Evolutionary conservation across 257 asterid species (phyloP), one percentile per base, ranked within the genome.

Genomic region (Galeopsis tetrahit): DNA sequence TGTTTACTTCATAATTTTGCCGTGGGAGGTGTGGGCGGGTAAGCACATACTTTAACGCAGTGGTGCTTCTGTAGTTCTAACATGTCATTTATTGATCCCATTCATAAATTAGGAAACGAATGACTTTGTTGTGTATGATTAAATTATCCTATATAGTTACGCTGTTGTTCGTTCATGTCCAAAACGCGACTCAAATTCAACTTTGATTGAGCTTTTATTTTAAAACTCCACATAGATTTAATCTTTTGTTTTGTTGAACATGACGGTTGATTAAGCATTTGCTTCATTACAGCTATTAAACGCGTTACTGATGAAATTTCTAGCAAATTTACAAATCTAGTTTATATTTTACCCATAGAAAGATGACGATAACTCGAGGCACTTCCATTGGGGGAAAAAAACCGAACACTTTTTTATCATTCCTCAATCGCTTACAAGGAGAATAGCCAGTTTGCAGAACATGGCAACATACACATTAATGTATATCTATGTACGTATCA

Each of bases 401-500:
- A 14, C 69, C 69, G 40, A 59, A 55, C 33, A 73, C 74, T 72
- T 55, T 72, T 55, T 46, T 79, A 42, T 76, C 66, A 74, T 70
- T 72, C 49, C 69, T 80, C 73, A 42, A 66, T 77, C 65, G 61
- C 70, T 76, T 49, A 66, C 55, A 66, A 28, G 8, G 55, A 62
- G 66, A 73, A 74, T 58, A 62, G 52, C 63, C 63, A 71, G 55
- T 49, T 66, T 75, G 77, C 76, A 82, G 87, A 88, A 77, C 75
- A 80, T 67, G 78, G 28, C 28, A 21, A 21, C 28, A 21, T 21
- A 21, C 78, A 76, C 60, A 56, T 36, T 49, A 55, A 21, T 21
- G 46, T 65, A 75, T 60, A 59, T 53, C 65, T 78, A 77, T 86
- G 72, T 85, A 86, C 90, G 82, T 48, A 74, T 66, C 57, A 76